These are phyloP conservation scores for Lyophyllum shimeji DNA, from an alignment of 768 basidiomycete genomes.

Conservation along the genomic window DNA sequence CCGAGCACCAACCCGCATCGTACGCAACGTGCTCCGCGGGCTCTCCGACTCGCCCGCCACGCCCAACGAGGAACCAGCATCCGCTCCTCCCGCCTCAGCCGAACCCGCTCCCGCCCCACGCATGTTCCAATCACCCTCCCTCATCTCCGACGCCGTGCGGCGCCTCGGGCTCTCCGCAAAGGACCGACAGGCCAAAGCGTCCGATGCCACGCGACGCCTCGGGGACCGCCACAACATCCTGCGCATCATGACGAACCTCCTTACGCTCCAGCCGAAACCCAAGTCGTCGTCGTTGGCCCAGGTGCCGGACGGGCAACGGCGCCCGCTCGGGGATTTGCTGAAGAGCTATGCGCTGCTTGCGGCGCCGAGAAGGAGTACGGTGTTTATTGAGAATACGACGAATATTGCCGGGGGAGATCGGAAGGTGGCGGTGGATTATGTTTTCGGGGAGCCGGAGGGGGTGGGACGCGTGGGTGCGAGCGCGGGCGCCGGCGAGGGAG, in stretches of 20 bases:
- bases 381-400: constrained; percentile 55
- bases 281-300: constrained; percentile 25
- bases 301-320: constrained; percentile 36
- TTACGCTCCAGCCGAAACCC: constrained; percentile 54
- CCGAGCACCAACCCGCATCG: constrained; percentile 69
- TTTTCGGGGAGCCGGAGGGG: constrained; percentile 35
- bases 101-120: constrained; percentile 27
- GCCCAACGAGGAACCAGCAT: constrained; percentile 23
- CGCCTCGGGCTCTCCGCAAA: constrained; percentile 61
- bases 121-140: constrained; percentile 60
- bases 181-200: constrained; percentile 44
- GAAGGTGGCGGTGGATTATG: constrained; percentile 63
- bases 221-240: constrained; percentile 59
- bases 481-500: constrained; percentile 19
- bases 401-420: constrained; percentile 52
- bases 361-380: constrained; percentile 50
- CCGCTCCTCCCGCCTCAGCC: constrained; percentile 20
- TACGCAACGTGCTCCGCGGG: constrained; percentile 55
- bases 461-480: constrained; percentile 2
- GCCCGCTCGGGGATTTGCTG: constrained; percentile 38
- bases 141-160: constrained; percentile 73
- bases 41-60: constrained; percentile 45
- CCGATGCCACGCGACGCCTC: constrained; percentile 36
- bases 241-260: constrained; percentile 77
- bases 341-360: constrained; percentile 44